Evolutionary conservation across 2,329 filamentous ascomycete genomes (phyloP), one percentile per base, ranked within the genome.

Genomic region (Septoria linicola): DNA sequence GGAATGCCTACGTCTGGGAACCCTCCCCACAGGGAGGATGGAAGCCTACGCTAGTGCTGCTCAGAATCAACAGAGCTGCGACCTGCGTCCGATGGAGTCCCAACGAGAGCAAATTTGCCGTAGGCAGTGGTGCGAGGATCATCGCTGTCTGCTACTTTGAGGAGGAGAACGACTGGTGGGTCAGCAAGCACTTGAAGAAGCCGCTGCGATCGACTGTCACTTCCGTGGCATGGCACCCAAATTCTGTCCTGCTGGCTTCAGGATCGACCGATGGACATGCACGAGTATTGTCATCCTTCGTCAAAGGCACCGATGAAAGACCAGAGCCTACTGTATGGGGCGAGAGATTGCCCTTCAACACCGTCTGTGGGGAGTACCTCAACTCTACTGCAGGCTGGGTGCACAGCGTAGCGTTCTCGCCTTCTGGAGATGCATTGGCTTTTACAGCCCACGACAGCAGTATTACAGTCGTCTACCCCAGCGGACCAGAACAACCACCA

Each of bases 151-250:
- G 93, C 79, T 97, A 97, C 77, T 99, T 99, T 64, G 93, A 99
- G 69, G 89, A 96, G 70, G 93, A 99, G 73, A 96, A 99, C 73
- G 91, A 99, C 77, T 99, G 93, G 93, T 99, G 93, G 93, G 92
- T 99, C 35, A 96, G 91, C 31, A 99, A 99, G 80, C 93, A 99
- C 74, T 76, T 99, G 68, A 97, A 97, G 83, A 99, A 97, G 81
- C 93, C 93, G 16, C 95, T 99, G 65, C 88, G 92, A 61, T 96
- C 90, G 70, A 99, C 93, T 51, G 92, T 99, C 65, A 97, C 93
- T 49, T 90, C 88, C 13, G 83, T 99, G 37, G 85, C 87, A 51
- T 99, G 93, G 93, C 93, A 99, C 72, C 93, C 93, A 30, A 99
- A 99, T 78, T 95, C 88, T 8, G 93, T 99, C 13, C 81, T 99